Evolutionary conservation across 2,329 filamentous ascomycete species (phyloP).

Genomic region (Verticillium zaregamsianum): DNA sequence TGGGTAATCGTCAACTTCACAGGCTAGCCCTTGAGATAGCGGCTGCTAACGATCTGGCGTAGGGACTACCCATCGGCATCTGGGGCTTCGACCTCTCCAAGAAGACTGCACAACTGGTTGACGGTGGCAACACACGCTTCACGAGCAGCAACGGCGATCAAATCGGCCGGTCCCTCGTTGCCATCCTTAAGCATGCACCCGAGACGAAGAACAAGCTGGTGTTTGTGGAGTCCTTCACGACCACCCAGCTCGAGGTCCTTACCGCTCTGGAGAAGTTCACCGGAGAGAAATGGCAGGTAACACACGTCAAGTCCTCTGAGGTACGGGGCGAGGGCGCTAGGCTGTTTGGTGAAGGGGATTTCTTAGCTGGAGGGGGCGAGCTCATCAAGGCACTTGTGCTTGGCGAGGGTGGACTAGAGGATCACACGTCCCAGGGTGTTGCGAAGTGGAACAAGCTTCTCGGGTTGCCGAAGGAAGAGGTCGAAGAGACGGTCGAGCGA

Average conservation of each 20-base stretch:
- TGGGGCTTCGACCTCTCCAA: conserved; percentile 38
- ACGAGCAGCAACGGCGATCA: conserved; percentile 9
- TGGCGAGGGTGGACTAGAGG: conserved; percentile 1
- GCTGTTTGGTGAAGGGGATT: not conserved
- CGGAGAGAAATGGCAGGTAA: not conserved
- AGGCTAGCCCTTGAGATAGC: not conserved
- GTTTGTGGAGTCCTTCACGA: conserved; percentile 36
- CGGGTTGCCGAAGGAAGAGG: not conserved
- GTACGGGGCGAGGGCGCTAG: not conserved
- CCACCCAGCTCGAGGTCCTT: conserved; percentile 44
- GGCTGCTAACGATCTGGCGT: conserved; percentile 13
- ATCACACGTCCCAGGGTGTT: not conserved
- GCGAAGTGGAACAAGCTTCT: not conserved
- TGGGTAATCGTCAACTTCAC: conserved; percentile 23
- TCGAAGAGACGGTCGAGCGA: not conserved
- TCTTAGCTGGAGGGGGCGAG: not conserved
- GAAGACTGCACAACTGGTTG: conserved; percentile 25
- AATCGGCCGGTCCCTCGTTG: conserved; percentile 10
- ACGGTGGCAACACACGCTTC: conserved; percentile 11
- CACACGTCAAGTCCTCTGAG: not conserved
- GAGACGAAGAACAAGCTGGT: conserved; percentile 13
- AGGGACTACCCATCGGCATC: conserved; percentile 22
- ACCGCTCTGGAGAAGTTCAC: not conserved
- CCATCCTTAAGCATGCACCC: conserved; percentile 5
- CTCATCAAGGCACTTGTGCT: conserved; percentile 3